Percentiles rank a stretch among this genome's conserved stretches.
These are phyloP conservation scores for Pilobolus umbonatus DNA, from an alignment of 192 early-diverging fungal genomes.

Conservation along the genomic window DNA sequence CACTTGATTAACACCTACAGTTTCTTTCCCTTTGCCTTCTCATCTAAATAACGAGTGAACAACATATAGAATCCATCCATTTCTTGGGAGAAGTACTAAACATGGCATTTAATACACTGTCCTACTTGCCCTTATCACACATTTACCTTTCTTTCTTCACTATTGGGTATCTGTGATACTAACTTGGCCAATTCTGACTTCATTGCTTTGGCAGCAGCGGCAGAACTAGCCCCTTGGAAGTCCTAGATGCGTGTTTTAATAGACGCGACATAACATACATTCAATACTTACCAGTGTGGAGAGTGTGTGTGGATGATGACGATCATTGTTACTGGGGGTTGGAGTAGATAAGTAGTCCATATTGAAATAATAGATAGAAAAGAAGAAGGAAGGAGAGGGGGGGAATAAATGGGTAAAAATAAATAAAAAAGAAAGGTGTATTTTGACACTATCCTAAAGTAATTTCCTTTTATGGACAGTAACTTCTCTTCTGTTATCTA, in stretches of 20 bases:
- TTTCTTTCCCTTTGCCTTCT: slow-evolving; percentile 71
- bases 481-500: not conserved
- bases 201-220: slow-evolving; percentile 68
- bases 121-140: not conserved
- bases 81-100: slow-evolving; percentile 65
- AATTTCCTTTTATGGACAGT: not conserved
- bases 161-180: slow-evolving; percentile 51
- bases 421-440: not conserved
- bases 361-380: not conserved
- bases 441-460: not conserved
- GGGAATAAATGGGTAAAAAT: too few relatives aligned
- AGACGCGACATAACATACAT: not conserved
- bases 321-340: slow-evolving; percentile 25
- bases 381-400: not conserved
- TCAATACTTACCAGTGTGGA: slow-evolving; percentile 44
- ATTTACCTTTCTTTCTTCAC: slow-evolving; percentile 52
- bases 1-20: slow-evolving; percentile 49
- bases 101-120: too few relatives aligned
- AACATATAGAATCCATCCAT: slow-evolving; percentile 85
- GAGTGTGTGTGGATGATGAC: slow-evolving; percentile 49
- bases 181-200: slow-evolving; percentile 67
- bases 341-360: too few relatives aligned
- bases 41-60: slow-evolving; percentile 80
- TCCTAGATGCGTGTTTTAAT: slow-evolving; percentile 26
- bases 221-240: slow-evolving; percentile 55